A percentile compares a stretch with the other conserved stretches of the same genome.
Conservation (phyloP, 148 eudicot species). For the Drosera capensis region DNA sequence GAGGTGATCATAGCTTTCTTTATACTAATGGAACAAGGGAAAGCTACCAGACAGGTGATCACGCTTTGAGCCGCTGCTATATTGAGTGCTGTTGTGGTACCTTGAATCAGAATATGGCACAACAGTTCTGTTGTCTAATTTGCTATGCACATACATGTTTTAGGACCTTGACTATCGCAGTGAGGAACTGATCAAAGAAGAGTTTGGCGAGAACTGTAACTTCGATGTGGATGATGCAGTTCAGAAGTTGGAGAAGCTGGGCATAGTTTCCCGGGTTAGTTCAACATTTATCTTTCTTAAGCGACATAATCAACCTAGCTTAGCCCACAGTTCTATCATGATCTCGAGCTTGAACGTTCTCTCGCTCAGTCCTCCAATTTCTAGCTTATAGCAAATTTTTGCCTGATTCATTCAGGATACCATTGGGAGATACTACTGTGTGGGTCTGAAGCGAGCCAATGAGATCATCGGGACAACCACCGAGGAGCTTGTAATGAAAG, state of each 20-base stretch:
- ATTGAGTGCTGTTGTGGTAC: too few species aligned
- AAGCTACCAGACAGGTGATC: conserved; percentile 44
- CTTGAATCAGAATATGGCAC: neutral
- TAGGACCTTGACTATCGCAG: conserved; percentile 72
- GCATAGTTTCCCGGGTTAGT: conserved; percentile 56
- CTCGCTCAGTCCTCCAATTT: neutral
- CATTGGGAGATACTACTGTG: conserved; percentile 43
- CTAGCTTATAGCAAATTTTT: neutral
- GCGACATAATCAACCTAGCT: too few species aligned
- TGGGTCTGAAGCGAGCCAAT: conserved; percentile 44
- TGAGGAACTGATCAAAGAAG: conserved; percentile 55
- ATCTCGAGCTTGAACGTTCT: neutral
- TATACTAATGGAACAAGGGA: conserved; percentile 64
- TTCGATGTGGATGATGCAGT: conserved; percentile 85
- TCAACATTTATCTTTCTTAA: neutral
- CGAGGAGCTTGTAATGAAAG: conserved; percentile 45
- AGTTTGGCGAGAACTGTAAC: conserved; percentile 58
- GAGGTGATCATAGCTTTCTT: conserved; percentile 71
- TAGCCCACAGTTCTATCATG: neutral
- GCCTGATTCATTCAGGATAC: conserved; percentile 31
- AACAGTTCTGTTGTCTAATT: neutral
- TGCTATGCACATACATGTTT: conserved; percentile 2
- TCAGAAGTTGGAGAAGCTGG: conserved; percentile 55
- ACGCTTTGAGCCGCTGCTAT: neutral
- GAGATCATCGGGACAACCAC: conserved; percentile 65